phyloP scores from a whole-genome alignment of 148 eudicot species.

The Selenicereus undatus region DNA sequence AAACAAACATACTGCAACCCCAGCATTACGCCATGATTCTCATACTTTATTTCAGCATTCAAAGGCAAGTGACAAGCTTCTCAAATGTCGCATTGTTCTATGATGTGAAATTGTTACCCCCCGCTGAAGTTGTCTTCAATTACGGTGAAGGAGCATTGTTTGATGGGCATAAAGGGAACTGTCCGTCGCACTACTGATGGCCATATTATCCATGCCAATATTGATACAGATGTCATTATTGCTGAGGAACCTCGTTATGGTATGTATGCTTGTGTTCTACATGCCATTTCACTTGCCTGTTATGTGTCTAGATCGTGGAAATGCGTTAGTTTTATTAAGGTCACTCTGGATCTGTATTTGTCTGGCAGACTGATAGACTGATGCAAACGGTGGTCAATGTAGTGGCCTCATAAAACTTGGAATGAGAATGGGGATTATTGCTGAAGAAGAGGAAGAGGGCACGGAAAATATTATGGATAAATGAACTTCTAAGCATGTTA shows the following conservation, averaged over 20 bases:
- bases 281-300: too few relatives aligned
- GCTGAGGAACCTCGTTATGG: slow-evolving; percentile 99
- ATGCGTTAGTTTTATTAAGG: too few relatives aligned
- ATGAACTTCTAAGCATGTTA: neutral
- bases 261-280: slow-evolving; percentile 20
- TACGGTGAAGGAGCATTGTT: slow-evolving; percentile 79
- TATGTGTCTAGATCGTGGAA: too few relatives aligned
- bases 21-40: slow-evolving; percentile 90
- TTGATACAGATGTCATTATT: slow-evolving; percentile 93
- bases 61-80: slow-evolving; percentile 52
- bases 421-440: neutral
- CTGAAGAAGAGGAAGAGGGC: neutral
- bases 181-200: slow-evolving; percentile 99
- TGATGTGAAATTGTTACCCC: slow-evolving; percentile 8
- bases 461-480: neutral
- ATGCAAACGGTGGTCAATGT: too few relatives aligned
- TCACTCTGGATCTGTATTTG: too few relatives aligned
- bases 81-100: neutral
- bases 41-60: slow-evolving; percentile 92
- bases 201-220: slow-evolving; percentile 95
- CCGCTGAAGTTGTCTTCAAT: slow-evolving; percentile 13
- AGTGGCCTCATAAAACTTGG: too few relatives aligned
- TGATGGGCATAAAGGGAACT: slow-evolving; percentile 99
- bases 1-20: slow-evolving; percentile 77
- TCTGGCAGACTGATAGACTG: too few relatives aligned